These are phyloP conservation scores for Stenogyne calaminthoides DNA, from an alignment of 305 asterid genomes.

Conservation along the genomic window DNA sequence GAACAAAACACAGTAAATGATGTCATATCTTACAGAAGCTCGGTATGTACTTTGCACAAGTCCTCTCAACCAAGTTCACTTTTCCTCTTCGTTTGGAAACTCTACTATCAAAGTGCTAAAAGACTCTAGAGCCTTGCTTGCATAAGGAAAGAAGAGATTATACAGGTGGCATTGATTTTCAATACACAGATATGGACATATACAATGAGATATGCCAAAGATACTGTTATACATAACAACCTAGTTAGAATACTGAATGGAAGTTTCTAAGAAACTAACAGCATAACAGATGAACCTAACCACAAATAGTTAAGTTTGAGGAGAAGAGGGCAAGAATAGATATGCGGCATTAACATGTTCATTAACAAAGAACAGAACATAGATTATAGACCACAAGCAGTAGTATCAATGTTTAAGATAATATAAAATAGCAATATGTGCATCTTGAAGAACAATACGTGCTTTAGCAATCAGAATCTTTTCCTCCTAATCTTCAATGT, in stretches of 20 bases:
- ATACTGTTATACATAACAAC: not conserved
- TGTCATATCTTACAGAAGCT: constrained; percentile 85
- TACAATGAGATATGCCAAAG: constrained; percentile 10
- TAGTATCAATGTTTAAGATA: not conserved
- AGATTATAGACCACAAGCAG: not conserved
- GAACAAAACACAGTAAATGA: constrained; percentile 25
- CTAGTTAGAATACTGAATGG: not conserved
- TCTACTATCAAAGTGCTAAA: constrained; percentile 80
- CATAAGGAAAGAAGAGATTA: constrained; percentile 26
- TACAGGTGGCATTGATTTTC: not conserved
- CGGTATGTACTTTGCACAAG: constrained; percentile 89
- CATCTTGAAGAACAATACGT: not conserved
- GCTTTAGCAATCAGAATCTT: constrained; percentile 2
- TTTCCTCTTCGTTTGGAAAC: constrained; percentile 77
- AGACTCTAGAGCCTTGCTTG: constrained; percentile 86
- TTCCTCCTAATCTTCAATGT: constrained; percentile 6
- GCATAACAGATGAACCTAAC: constrained; percentile 11
- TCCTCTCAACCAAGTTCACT: constrained; percentile 79
- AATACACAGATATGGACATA: not conserved
- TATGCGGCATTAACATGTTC: constrained; percentile 9
- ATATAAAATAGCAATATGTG: not conserved
- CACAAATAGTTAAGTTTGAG: constrained; percentile 10
- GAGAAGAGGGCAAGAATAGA: not conserved
- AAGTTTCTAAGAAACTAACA: constrained; percentile 14
- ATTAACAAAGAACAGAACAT: constrained; percentile 2